Base-by-base conservation (phyloP, 768 basidiomycete species). In the Steccherinum ochraceum region DNA sequence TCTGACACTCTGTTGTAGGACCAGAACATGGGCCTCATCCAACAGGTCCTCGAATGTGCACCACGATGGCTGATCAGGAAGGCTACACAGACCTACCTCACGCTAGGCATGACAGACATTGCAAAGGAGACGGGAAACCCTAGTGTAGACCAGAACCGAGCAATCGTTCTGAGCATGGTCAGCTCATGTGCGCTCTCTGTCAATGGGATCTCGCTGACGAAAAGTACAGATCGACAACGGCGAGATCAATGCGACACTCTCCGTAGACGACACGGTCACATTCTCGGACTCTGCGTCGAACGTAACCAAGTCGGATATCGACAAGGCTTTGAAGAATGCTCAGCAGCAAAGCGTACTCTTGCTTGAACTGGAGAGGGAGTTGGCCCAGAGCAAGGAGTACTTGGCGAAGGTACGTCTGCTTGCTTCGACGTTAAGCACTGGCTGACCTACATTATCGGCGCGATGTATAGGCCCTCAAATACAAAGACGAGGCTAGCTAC, bases 51-150 rank as follows among this genome's bases (percentile, higher is more conserved):
- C 23, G 76, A 78, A 4, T 79, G 81, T 13, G 83, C 88, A 0
- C 86, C 89, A 0, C 74, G 86, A 18, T 92, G 91, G 83, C 71
- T 80, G 45, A 78, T 93, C 57, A 83, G 81, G 66, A 86, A 82
- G 62, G 78, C 93, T 51, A 93, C 86, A 0, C 78, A 79, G 46
- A 92, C 92, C 2, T 95, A 92, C 59, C 74, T 91, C 39, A 89
- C 87, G 0, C 79, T 92, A 13, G 77, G 83, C 27, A 67, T 93
- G 5, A 66, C 74, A 0, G 88, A 93, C 56, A 89, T 94, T 46
- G 84, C 78, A 2, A 73, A 72, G 13, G 70, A 72, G 11, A 70
- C 78, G 58, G 72, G 73, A 48, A 75, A 82, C 41, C 70, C 76
- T 3, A 73, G 59, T 20, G 74, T 77, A 45, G 78, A 75, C 12